These are phyloP conservation scores for Globisporangium splendens DNA, from an alignment of 352 stramenopile species.

Conservation along the genomic window DNA sequence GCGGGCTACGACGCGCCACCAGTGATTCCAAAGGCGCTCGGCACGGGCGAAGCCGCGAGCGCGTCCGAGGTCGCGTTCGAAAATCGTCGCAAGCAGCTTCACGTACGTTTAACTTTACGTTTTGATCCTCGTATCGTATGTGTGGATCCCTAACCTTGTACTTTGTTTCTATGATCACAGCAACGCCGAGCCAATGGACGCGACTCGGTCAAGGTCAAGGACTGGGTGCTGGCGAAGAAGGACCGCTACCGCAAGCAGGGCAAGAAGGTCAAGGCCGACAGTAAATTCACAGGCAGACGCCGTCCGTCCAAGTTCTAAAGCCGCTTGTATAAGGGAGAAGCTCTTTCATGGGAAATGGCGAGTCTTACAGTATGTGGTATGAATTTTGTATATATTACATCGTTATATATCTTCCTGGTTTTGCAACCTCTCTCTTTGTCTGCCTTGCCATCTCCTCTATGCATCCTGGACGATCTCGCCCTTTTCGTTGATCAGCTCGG, in stretches of 20 bases:
- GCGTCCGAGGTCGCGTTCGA: constrained; percentile 63
- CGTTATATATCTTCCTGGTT: constrained; percentile 21
- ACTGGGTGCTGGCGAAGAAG: constrained; percentile 99
- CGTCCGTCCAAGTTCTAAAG: constrained; percentile 94
- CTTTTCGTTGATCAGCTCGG: constrained; percentile 80
- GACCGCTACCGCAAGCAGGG: constrained; percentile 96
- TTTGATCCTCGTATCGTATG: constrained; percentile 1
- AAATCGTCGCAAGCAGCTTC: constrained; percentile 48
- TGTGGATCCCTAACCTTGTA: too few species aligned
- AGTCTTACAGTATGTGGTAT: neutral
- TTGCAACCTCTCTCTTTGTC: constrained; percentile 12
- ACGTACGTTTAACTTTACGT: constrained; percentile 26
- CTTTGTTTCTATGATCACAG: constrained; percentile 8
- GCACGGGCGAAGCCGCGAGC: constrained; percentile 33
- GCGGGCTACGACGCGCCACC: constrained; percentile 86
- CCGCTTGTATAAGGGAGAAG: neutral
- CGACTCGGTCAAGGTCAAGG: constrained; percentile 72
- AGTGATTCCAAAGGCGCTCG: constrained; percentile 83
- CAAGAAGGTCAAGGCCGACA: constrained; percentile 96
- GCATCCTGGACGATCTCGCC: constrained; percentile 74
- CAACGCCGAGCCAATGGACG: constrained; percentile 50
- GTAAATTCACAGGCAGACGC: constrained; percentile 98
- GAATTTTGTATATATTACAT: constrained; percentile 59
- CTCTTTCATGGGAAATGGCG: neutral
- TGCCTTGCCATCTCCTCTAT: too few species aligned